These are phyloP conservation scores for Ramaria sp. DNA, from an alignment of 768 basidiomycete genomes.

Conservation along the genomic window DNA sequence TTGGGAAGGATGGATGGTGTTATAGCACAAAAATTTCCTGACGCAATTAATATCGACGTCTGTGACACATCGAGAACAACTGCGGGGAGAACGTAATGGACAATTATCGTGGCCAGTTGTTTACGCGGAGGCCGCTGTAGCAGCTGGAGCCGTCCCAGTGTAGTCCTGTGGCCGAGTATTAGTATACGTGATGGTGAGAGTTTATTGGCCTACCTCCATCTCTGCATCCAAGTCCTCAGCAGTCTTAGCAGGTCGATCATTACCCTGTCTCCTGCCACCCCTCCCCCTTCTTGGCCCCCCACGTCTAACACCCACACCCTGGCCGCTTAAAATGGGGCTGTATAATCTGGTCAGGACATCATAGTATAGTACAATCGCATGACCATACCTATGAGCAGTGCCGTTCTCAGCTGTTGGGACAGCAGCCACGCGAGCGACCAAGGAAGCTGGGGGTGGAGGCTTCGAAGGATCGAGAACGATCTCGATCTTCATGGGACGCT, in stretches of 20 bases:
- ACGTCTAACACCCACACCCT: constrained; percentile 9
- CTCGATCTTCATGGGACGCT: constrained; percentile 98
- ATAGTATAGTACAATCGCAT: background rate
- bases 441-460: constrained; percentile 42
- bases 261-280: constrained; percentile 32
- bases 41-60: background rate
- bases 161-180: background rate
- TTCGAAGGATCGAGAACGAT: constrained; percentile 83
- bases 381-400: constrained; percentile 16
- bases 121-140: constrained; percentile 2
- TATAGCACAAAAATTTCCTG: background rate
- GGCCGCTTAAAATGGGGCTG: background rate
- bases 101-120: background rate
- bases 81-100: background rate
- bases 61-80: background rate
- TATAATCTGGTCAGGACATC: background rate
- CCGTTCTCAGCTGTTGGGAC: constrained; percentile 35
- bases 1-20: background rate
- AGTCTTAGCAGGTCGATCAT: constrained; percentile 64
- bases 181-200: background rate
- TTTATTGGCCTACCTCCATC: constrained; percentile 70
- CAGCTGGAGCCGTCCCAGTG: background rate
- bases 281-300: constrained; percentile 40
- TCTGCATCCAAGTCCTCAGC: constrained; percentile 93
- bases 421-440: constrained; percentile 75